Conservation (phyloP, 495 filamentous ascomycete species). For the Amniculicola lignicola region DNA sequence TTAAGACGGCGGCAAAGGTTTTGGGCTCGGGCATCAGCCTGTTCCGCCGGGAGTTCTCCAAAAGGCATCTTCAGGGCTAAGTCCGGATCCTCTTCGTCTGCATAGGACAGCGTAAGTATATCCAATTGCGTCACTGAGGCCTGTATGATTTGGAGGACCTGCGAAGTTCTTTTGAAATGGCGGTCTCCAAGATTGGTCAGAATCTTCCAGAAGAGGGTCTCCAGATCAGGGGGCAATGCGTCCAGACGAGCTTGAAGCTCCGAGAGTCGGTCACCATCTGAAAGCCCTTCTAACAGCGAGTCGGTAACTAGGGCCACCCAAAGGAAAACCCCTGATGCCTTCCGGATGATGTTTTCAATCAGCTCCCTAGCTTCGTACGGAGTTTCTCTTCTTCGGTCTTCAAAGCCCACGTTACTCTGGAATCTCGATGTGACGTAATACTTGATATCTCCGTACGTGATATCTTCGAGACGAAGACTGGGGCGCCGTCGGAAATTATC, state of each 20-base stretch:
- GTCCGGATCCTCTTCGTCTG: constrained; percentile 10
- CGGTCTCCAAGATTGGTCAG: background rate
- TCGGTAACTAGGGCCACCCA: constrained; percentile 22
- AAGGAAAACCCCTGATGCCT: constrained; percentile 26
- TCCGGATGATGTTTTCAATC: constrained; percentile 9
- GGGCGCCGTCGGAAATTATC: constrained; percentile 13
- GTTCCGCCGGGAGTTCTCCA: background rate
- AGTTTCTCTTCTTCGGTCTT: background rate
- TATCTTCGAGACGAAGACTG: constrained; percentile 15
- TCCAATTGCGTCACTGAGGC: background rate
- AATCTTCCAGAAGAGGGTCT: constrained; percentile 17
- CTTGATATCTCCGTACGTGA: constrained; percentile 20
- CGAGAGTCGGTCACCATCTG: constrained; percentile 5
- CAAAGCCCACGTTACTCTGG: background rate
- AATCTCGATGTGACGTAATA: constrained; percentile 4
- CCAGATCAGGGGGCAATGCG: constrained; percentile 13
- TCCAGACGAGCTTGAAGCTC: constrained; percentile 16
- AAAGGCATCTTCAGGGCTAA: background rate
- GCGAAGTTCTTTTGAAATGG: background rate
- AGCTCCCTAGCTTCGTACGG: background rate
- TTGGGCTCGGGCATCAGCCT: constrained; percentile 4
- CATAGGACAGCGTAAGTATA: constrained; percentile 10
- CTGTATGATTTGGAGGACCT: constrained; percentile 5
- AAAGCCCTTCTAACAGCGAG: constrained; percentile 15
- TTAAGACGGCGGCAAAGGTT: constrained; percentile 10